phyloP scores from a whole-genome alignment of 148 eudicot genomes.

The Rhododendron mucronatum region DNA sequence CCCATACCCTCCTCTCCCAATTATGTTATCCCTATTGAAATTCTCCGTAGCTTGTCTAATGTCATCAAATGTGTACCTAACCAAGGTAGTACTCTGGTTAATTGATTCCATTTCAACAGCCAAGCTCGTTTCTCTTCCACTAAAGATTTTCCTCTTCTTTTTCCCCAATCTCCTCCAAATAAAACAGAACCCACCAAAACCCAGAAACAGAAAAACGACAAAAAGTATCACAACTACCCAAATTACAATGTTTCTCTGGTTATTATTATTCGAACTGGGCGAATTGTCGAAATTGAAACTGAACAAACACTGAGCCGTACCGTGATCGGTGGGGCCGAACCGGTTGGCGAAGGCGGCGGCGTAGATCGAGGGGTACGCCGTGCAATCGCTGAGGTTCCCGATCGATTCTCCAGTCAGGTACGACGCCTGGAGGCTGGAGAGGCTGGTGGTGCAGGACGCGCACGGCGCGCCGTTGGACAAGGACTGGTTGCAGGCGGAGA shows the following conservation, averaged over 20 bases:
- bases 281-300: slow-evolving; percentile 22
- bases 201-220: slow-evolving; percentile 24
- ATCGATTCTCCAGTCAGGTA: slow-evolving; percentile 32
- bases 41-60: slow-evolving; percentile 59
- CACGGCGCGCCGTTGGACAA: slow-evolving; percentile 43
- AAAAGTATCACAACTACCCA: slow-evolving; percentile 18
- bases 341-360: slow-evolving; percentile 50
- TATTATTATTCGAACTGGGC: neutral
- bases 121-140: slow-evolving; percentile 19
- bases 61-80: slow-evolving; percentile 61
- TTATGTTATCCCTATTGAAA: slow-evolving; percentile 57
- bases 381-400: slow-evolving; percentile 61
- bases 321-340: slow-evolving; percentile 59
- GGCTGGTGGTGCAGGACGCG: slow-evolving; percentile 29
- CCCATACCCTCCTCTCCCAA: slow-evolving; percentile 91
- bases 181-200: slow-evolving; percentile 29
- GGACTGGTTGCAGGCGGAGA: slow-evolving; percentile 49
- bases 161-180: slow-evolving; percentile 18
- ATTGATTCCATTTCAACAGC: slow-evolving; percentile 55
- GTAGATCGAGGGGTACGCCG: slow-evolving; percentile 51
- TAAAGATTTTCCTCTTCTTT: slow-evolving; percentile 18
- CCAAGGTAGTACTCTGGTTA: slow-evolving; percentile 54
- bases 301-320: slow-evolving; percentile 56
- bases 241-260: slow-evolving; percentile 21
- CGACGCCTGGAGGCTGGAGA: slow-evolving; percentile 36